Evolutionary conservation across 805 yeast genomes (phyloP).

Genomic region (Candida methanosorbosa): DNA sequence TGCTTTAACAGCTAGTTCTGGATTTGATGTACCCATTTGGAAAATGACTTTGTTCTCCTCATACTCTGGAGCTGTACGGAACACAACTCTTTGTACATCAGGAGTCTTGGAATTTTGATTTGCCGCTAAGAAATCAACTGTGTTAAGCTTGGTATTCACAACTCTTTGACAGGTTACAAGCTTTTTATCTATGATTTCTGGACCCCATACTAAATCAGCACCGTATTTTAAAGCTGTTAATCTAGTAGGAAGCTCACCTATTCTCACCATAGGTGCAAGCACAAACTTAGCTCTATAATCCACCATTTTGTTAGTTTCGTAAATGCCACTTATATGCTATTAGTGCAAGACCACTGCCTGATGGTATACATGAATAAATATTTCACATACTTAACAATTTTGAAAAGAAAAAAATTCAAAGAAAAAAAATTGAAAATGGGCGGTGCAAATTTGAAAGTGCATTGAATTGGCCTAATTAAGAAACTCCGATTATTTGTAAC

Average conservation of each 20-base stretch:
- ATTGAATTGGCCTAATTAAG: too few species aligned
- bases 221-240: conserved; percentile 73
- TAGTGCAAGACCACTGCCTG: too few species aligned
- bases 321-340: too few species aligned
- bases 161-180: conserved; percentile 60
- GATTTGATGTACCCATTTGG: conserved; percentile 83
- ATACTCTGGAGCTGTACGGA: conserved; percentile 57
- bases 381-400: too few species aligned
- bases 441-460: too few species aligned
- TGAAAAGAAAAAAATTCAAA: too few species aligned
- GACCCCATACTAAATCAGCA: conserved; percentile 95
- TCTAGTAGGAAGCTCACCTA: conserved; percentile 90
- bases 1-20: conserved; percentile 83
- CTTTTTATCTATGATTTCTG: conserved; percentile 88
- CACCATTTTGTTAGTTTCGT: conserved; percentile 46
- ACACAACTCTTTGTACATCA: conserved; percentile 45
- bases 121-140: conserved; percentile 48
- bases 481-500: too few species aligned
- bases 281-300: conserved; percentile 72
- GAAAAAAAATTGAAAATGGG: too few species aligned
- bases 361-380: too few species aligned
- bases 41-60: conserved; percentile 70
- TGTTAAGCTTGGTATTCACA: conserved; percentile 44
- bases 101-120: conserved; percentile 33
- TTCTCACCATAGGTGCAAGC: conserved; percentile 94